Conservation (phyloP, 1,284 basidiomycete genomes). For the Cronartium quercuum region DNA sequence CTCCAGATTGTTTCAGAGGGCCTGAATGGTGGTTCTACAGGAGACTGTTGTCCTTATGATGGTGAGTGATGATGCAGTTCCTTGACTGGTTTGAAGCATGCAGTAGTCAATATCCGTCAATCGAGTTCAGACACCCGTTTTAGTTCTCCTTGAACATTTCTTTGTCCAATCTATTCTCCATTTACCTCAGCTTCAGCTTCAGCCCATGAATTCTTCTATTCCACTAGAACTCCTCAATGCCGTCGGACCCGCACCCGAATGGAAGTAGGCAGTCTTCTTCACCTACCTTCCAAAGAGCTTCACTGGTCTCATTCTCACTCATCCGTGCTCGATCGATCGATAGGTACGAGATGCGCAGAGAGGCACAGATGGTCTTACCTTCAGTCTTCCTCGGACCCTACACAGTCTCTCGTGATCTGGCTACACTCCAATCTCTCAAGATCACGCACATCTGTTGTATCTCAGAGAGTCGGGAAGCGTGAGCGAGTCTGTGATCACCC, state of each 20-base stretch:
- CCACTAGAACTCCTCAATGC: background rate
- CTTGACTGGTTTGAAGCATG: too few relatives aligned
- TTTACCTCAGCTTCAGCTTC: background rate
- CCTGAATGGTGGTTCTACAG: too few relatives aligned
- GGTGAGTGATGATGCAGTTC: too few relatives aligned
- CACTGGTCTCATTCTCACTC: background rate
- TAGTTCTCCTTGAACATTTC: too few relatives aligned
- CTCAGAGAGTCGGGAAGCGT: constrained; percentile 53
- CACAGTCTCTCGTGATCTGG: constrained; percentile 71
- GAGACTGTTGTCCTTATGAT: too few relatives aligned
- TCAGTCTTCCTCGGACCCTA: constrained; percentile 78
- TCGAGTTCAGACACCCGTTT: too few relatives aligned
- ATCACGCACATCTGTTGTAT: constrained; percentile 67
- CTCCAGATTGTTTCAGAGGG: too few relatives aligned
- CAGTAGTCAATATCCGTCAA: too few relatives aligned
- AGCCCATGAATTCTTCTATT: background rate
- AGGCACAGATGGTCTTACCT: constrained; percentile 84
- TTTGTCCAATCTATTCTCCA: too few relatives aligned
- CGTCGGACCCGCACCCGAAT: constrained; percentile 12
- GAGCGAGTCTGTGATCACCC: constrained; percentile 47
- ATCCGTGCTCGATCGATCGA: constrained; percentile 16
- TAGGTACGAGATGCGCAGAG: constrained; percentile 89
- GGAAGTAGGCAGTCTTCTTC: constrained; percentile 4
- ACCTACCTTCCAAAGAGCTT: background rate
- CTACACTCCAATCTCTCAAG: constrained; percentile 59